These are phyloP conservation scores for Podosphaera xanthii DNA, from an alignment of 2,329 filamentous ascomycete species.

Conservation along the genomic window DNA sequence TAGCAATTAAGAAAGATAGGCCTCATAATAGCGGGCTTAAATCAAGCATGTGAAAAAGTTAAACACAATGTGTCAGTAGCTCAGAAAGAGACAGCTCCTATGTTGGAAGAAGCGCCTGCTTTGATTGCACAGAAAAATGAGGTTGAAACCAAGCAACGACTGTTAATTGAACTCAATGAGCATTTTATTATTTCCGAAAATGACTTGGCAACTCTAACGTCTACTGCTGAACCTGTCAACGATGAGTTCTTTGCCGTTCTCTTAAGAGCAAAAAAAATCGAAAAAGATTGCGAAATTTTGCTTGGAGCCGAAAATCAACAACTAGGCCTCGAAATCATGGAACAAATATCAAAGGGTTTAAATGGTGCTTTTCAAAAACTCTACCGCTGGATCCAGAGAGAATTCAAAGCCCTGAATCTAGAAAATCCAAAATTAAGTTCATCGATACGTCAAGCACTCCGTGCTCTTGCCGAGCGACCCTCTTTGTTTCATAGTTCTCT, in stretches of 20 bases:
- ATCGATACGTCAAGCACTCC: conserved; percentile 60
- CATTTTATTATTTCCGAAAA: conserved; percentile 74
- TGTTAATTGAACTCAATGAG: conserved; percentile 53
- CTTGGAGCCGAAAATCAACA: conserved; percentile 79
- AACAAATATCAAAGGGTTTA: conserved; percentile 66
- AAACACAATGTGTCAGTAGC: conserved; percentile 54
- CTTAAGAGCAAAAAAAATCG: conserved; percentile 62
- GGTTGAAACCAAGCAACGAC: conserved; percentile 55
- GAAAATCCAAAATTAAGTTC: conserved; percentile 84
- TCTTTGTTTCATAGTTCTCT: conserved; percentile 82
- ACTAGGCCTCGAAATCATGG: conserved; percentile 74
- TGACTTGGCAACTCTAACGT: conserved; percentile 53
- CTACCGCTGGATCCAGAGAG: conserved; percentile 82
- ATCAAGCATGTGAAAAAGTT: conserved; percentile 61
- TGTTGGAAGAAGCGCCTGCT: conserved; percentile 53
- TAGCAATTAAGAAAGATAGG: conserved; percentile 78
- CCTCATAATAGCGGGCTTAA: conserved; percentile 51
- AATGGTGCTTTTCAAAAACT: conserved; percentile 87
- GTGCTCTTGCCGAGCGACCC: conserved; percentile 73
- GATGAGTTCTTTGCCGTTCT: conserved; percentile 65
- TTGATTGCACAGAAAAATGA: conserved; percentile 52
- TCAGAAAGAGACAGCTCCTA: conserved; percentile 47
- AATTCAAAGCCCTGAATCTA: conserved; percentile 78
- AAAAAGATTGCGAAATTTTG: conserved; percentile 69
- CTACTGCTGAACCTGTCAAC: conserved; percentile 60